phyloP scores from a whole-genome alignment of 306 rosid species.

The Vachellia pachyceras region DNA sequence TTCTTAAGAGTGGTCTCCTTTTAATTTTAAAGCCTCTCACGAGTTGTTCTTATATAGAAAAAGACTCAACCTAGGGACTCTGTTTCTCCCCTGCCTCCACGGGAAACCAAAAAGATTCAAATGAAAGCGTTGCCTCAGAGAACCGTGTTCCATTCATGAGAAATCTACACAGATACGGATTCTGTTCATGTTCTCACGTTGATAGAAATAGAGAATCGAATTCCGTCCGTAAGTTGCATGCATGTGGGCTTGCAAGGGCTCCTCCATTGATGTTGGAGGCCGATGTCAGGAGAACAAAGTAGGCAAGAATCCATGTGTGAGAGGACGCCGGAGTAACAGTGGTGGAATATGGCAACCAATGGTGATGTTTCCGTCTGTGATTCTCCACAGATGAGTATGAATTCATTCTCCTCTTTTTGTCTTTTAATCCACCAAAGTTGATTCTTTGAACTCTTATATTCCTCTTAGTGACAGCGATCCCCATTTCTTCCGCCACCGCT shows the following conservation, averaged over 20 bases:
- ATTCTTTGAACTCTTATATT: slow-evolving; percentile 14
- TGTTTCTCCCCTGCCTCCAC: background rate
- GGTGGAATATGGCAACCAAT: slow-evolving; percentile 3
- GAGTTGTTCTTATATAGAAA: slow-evolving; percentile 40
- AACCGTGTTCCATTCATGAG: slow-evolving; percentile 37
- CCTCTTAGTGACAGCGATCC: slow-evolving; percentile 13
- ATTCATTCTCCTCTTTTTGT: slow-evolving; percentile 3
- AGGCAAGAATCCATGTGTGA: background rate
- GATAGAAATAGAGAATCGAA: slow-evolving; percentile 31
- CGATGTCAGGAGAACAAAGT: slow-evolving; percentile 23
- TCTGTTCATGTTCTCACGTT: slow-evolving; percentile 28
- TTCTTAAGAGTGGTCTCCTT: background rate
- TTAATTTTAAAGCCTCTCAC: slow-evolving; percentile 12
- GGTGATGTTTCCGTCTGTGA: slow-evolving; percentile 6
- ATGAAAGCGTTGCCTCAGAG: slow-evolving; percentile 22
- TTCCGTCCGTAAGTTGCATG: slow-evolving; percentile 33
- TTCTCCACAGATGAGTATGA: slow-evolving; percentile 24
- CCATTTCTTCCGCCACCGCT: slow-evolving; percentile 18
- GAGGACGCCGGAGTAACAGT: background rate
- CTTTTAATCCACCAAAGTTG: background rate
- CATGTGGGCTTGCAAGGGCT: background rate
- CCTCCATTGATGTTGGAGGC: slow-evolving; percentile 26
- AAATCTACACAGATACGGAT: slow-evolving; percentile 32
- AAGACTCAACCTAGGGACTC: background rate
- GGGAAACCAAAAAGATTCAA: slow-evolving; percentile 22